Percentiles rank a stretch among this genome's conserved stretches.
phyloP scores from a whole-genome alignment of 148 eudicot species.

The Chenopodium formosanum region DNA sequence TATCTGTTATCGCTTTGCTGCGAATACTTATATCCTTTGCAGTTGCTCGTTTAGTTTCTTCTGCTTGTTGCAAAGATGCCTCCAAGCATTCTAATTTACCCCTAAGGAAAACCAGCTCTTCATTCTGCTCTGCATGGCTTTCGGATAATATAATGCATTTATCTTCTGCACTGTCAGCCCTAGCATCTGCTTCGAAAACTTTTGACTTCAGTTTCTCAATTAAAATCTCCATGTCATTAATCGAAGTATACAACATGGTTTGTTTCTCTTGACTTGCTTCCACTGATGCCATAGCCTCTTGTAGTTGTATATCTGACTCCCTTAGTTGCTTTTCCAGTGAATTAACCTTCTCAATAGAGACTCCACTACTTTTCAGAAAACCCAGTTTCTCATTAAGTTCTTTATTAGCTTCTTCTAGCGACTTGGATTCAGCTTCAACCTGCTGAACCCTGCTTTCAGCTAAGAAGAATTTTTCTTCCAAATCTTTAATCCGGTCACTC shows the following conservation, averaged over 20 bases:
- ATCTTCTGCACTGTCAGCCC: slow-evolving; percentile 68
- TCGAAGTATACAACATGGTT: slow-evolving; percentile 51
- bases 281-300: slow-evolving; percentile 60
- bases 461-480: slow-evolving; percentile 33
- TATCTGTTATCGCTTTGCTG: slow-evolving; percentile 65
- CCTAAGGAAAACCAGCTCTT: slow-evolving; percentile 59
- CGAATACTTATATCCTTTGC: slow-evolving; percentile 65
- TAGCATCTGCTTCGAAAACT: slow-evolving; percentile 57
- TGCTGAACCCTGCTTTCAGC: slow-evolving; percentile 47
- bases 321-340: slow-evolving; percentile 54
- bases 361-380: slow-evolving; percentile 26
- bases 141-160: slow-evolving; percentile 67
- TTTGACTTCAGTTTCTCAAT: slow-evolving; percentile 69
- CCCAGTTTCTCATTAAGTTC: slow-evolving; percentile 49
- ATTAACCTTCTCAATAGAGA: slow-evolving; percentile 41
- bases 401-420: slow-evolving; percentile 46
- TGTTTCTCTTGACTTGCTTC: slow-evolving; percentile 85
- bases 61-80: slow-evolving; percentile 65
- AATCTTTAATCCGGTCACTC: slow-evolving; percentile 27
- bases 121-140: slow-evolving; percentile 55
- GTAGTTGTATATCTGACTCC: slow-evolving; percentile 57
- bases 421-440: slow-evolving; percentile 49
- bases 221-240: slow-evolving; percentile 76
- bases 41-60: slow-evolving; percentile 60
- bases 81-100: slow-evolving; percentile 56